Conservation (phyloP, 495 filamentous ascomycete genomes). For the Platismatia glauca region DNA sequence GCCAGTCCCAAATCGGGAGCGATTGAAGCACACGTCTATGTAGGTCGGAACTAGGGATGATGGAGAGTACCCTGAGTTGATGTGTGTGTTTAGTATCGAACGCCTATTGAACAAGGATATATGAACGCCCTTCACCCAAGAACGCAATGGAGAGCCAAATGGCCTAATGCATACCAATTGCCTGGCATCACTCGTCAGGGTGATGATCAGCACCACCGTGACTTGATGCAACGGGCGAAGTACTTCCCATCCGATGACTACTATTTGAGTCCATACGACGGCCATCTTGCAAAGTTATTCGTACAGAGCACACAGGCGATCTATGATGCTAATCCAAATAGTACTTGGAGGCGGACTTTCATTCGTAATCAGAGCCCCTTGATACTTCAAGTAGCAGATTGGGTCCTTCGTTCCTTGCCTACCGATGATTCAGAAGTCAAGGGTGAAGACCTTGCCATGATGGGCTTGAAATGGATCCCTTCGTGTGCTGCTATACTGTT, state of each 20-base stretch:
- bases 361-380: slow-evolving; percentile 18
- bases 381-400: slow-evolving; percentile 12
- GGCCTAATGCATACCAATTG: slow-evolving; percentile 10
- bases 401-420: slow-evolving; percentile 4
- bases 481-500: slow-evolving; percentile 12
- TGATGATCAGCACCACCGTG: not conserved
- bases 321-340: slow-evolving; percentile 14
- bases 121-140: not conserved
- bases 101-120: slow-evolving; percentile 1
- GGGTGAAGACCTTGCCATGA: slow-evolving; percentile 5
- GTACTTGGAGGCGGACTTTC: slow-evolving; percentile 19
- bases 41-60: not conserved
- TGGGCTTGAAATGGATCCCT: slow-evolving; percentile 13
- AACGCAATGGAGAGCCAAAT: slow-evolving; percentile 7
- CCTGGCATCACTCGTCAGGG: not conserved
- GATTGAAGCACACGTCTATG: not conserved
- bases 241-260: slow-evolving; percentile 12
- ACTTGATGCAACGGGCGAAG: slow-evolving; percentile 2
- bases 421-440: not conserved
- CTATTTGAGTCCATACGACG: slow-evolving; percentile 16
- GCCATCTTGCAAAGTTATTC: slow-evolving; percentile 15
- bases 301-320: slow-evolving; percentile 15
- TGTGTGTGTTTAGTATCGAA: not conserved
- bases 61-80: too few relatives aligned
- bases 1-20: not conserved